phyloP scores from a whole-genome alignment of 257 asterid genomes.

The Solanum okadae region DNA sequence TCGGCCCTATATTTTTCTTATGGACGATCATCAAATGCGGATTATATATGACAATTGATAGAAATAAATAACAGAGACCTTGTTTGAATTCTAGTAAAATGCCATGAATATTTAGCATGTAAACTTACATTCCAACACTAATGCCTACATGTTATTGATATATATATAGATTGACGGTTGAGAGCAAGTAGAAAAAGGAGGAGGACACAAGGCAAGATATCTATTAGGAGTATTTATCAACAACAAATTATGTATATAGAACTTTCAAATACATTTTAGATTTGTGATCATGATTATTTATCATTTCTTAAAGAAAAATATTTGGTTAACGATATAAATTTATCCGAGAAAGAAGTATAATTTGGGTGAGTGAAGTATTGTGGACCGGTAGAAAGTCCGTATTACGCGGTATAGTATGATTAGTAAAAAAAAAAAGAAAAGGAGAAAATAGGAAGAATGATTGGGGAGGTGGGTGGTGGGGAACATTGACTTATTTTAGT shows the following conservation, averaged over 20 bases:
- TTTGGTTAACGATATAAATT: too few relatives aligned
- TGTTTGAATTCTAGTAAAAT: too few relatives aligned
- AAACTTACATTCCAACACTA: too few relatives aligned
- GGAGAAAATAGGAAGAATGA: background rate
- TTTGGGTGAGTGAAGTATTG: background rate
- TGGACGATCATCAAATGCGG: background rate
- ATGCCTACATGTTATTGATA: background rate
- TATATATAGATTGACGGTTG: too few relatives aligned
- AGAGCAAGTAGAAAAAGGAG: too few relatives aligned
- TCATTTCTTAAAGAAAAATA: background rate
- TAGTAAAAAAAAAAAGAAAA: background rate
- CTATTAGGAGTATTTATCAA: background rate
- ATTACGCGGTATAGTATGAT: background rate
- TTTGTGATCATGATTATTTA: background rate
- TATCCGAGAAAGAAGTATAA: background rate
- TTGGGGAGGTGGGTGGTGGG: background rate
- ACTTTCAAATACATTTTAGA: background rate
- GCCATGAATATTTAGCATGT: background rate
- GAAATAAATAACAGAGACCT: too few relatives aligned
- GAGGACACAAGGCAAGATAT: background rate
- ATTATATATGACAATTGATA: too few relatives aligned
- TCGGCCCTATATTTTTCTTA: background rate
- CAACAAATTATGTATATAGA: background rate
- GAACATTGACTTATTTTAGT: background rate
- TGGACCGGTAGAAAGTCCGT: background rate